phyloP scores from a whole-genome alignment of 2,329 filamentous ascomycete genomes.

The Fusarium sp. region DNA sequence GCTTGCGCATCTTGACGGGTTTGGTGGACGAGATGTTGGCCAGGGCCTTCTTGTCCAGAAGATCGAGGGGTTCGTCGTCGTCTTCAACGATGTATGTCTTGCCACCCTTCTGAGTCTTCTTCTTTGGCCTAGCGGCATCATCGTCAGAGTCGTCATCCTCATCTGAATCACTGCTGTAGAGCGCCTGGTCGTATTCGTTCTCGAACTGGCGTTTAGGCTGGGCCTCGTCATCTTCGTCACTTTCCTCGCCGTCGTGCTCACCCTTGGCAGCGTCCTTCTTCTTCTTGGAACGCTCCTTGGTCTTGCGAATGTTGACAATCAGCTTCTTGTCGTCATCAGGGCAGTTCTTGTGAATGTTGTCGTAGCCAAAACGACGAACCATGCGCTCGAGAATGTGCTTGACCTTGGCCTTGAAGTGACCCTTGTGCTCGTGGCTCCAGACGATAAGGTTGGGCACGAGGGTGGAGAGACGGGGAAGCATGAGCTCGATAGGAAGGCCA shows the following conservation, averaged over 20 bases:
- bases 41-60: slow-evolving; percentile 87
- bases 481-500: slow-evolving; percentile 80
- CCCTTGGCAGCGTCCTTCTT: slow-evolving; percentile 78
- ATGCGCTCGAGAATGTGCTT: slow-evolving; percentile 98
- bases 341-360: slow-evolving; percentile 80
- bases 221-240: slow-evolving; percentile 64
- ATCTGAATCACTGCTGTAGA: slow-evolving; percentile 83
- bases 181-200: slow-evolving; percentile 94
- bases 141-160: slow-evolving; percentile 63
- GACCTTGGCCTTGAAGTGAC: slow-evolving; percentile 95
- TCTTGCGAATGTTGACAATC: slow-evolving; percentile 94
- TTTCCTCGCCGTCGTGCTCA: slow-evolving; percentile 67
- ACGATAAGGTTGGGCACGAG: slow-evolving; percentile 91
- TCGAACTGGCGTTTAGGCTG: slow-evolving; percentile 73
- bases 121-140: slow-evolving; percentile 64
- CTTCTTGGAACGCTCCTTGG: slow-evolving; percentile 88
- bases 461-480: slow-evolving; percentile 79
- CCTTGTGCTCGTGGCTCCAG: slow-evolving; percentile 98
- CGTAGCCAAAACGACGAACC: slow-evolving; percentile 88
- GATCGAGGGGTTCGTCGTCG: slow-evolving; percentile 92
- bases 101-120: slow-evolving; percentile 68
- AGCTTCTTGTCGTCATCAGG: slow-evolving; percentile 90
- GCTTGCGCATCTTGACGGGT: slow-evolving; percentile 72
- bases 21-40: slow-evolving; percentile 94
- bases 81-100: slow-evolving; percentile 92